phyloP scores from a whole-genome alignment of 1,284 basidiomycete genomes.

The Megacollybia platyphylla region DNA sequence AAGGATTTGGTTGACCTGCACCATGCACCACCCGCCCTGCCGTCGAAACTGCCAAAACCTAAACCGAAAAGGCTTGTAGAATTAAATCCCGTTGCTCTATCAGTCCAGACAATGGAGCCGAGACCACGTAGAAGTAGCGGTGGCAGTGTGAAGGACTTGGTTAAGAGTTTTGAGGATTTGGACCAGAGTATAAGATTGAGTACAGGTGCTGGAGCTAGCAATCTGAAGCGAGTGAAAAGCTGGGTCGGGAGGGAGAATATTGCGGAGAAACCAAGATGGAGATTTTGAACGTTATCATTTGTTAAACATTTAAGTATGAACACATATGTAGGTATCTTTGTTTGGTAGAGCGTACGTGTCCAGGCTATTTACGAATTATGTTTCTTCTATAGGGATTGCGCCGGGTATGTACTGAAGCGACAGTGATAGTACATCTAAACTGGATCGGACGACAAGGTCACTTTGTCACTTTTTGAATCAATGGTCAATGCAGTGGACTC shows the following conservation, averaged over 20 bases:
- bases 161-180: slow-evolving; percentile 47
- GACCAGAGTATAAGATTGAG: slow-evolving; percentile 11
- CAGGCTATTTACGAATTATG: too few relatives aligned
- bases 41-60: slow-evolving; percentile 24
- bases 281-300: too few relatives aligned
- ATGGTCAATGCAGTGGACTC: too few relatives aligned
- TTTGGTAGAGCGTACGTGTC: too few relatives aligned
- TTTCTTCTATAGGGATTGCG: too few relatives aligned
- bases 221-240: slow-evolving; percentile 1
- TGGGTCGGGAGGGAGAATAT: slow-evolving; percentile 5
- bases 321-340: too few relatives aligned
- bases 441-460: too few relatives aligned
- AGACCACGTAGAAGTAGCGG: slow-evolving; percentile 36
- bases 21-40: slow-evolving; percentile 24
- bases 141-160: slow-evolving; percentile 57
- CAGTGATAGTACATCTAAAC: too few relatives aligned
- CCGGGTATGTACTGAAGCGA: too few relatives aligned
- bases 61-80: slow-evolving; percentile 40
- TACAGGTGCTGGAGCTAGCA: slow-evolving; percentile 7
- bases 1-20: slow-evolving; percentile 53
- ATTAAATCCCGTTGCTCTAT: slow-evolving; percentile 34
- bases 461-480: too few relatives aligned
- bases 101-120: slow-evolving; percentile 11
- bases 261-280: too few relatives aligned
- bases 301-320: too few relatives aligned